A percentile compares a stretch with the other conserved stretches of the same genome.
Evolutionary conservation across 306 rosid species (phyloP).

Genomic region (Prinsepia uniflora): DNA sequence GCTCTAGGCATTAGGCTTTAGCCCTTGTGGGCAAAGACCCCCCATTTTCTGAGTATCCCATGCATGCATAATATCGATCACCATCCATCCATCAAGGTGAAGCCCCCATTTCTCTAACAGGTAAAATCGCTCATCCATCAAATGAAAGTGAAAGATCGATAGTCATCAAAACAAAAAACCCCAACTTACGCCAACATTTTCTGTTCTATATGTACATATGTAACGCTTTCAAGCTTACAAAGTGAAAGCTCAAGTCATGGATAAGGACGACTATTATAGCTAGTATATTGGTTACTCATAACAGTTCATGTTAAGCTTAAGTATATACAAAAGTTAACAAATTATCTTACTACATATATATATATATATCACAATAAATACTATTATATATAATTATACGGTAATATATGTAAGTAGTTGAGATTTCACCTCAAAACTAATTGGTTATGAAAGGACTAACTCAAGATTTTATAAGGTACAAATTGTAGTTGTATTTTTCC

Average conservation of each 20-base stretch:
- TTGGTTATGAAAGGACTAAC: too few relatives aligned
- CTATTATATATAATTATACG: too few relatives aligned
- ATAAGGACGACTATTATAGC: background rate
- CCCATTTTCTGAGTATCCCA: background rate
- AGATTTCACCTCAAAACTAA: too few relatives aligned
- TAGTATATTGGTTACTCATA: too few relatives aligned
- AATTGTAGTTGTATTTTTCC: too few relatives aligned
- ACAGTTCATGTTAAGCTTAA: too few relatives aligned
- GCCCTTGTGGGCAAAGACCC: conserved; percentile 30
- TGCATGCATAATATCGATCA: background rate
- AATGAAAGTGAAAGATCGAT: conserved; percentile 33
- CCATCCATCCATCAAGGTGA: conserved; percentile 29
- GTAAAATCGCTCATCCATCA: conserved; percentile 22
- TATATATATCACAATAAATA: too few relatives aligned
- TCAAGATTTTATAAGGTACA: too few relatives aligned
- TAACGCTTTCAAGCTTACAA: background rate
- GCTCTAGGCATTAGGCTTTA: background rate
- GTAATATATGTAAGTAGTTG: too few relatives aligned
- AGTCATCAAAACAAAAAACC: conserved; percentile 28
- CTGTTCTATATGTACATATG: background rate
- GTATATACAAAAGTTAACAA: too few relatives aligned
- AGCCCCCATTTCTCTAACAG: conserved; percentile 28
- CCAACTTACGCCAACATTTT: background rate
- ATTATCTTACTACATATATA: too few relatives aligned
- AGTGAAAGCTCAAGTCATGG: background rate